A percentile compares a stretch with the other conserved stretches of the same genome.
Evolutionary conservation across 306 rosid species (phyloP).

Genomic region (Luffa aegyptiaca): DNA sequence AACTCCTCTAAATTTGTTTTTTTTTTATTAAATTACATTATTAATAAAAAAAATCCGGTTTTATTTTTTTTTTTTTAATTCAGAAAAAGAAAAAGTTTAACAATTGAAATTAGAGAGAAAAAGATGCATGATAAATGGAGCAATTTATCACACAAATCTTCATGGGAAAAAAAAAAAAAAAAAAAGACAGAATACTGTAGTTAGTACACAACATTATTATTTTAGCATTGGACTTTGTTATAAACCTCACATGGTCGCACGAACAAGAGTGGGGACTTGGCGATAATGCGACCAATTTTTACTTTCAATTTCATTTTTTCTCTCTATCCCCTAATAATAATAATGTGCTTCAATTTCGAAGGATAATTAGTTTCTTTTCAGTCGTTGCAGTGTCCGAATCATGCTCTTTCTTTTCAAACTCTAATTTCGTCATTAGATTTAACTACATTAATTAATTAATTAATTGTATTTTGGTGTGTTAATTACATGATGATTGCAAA

Average conservation of each 20-base stretch:
- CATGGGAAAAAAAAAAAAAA: background rate
- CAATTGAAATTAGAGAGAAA: background rate
- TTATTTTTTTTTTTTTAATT: too few species aligned
- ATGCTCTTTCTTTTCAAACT: background rate
- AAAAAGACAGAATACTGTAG: background rate
- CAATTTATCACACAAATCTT: background rate
- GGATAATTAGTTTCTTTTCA: background rate
- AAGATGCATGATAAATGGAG: background rate
- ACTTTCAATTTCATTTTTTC: background rate
- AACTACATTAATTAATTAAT: too few species aligned
- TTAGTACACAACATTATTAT: conserved; percentile 5
- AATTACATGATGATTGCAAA: background rate
- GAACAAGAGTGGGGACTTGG: background rate
- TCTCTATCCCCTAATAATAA: background rate
- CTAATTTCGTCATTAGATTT: background rate
- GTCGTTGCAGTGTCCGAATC: background rate
- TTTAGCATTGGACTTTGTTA: conserved; percentile 1
- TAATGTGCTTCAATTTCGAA: background rate
- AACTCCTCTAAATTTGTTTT: too few species aligned
- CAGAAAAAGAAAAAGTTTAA: background rate
- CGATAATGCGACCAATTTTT: background rate
- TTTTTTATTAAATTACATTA: too few species aligned
- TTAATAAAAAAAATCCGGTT: too few species aligned
- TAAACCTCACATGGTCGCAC: conserved; percentile 1
- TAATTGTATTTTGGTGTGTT: background rate